These are phyloP conservation scores for Leishmania arabica DNA, from an alignment of 208 protist genomes.

Conservation along the genomic window DNA sequence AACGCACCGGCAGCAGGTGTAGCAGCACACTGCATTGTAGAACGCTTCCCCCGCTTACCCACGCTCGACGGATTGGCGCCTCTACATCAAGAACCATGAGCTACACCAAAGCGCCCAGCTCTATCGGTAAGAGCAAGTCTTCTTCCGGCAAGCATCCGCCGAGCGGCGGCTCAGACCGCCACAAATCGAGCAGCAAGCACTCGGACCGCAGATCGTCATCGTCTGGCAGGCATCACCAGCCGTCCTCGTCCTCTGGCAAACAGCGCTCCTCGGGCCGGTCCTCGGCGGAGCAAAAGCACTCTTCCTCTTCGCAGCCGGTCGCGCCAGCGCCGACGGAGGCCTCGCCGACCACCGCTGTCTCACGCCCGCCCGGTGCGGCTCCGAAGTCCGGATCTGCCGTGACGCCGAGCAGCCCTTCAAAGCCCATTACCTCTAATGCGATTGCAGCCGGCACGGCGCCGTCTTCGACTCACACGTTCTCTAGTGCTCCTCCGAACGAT, in stretches of 20 bases:
- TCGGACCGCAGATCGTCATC: neutral
- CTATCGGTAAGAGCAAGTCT: conserved; percentile 12
- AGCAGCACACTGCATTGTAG: neutral
- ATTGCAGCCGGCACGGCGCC: neutral
- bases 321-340: neutral
- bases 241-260: neutral
- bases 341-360: neutral
- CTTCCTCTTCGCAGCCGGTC: conserved; percentile 1
- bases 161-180: conserved; percentile 15
- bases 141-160: conserved; percentile 15
- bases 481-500: neutral
- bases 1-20: neutral
- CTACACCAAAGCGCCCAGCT: conserved; percentile 5
- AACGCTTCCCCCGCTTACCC: neutral
- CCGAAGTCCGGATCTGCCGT: conserved; percentile 1
- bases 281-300: conserved; percentile 7
- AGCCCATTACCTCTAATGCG: neutral
- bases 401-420: neutral
- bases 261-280: conserved; percentile 22
- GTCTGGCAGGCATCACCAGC: neutral
- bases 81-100: neutral
- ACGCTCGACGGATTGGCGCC: neutral
- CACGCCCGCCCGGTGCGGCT: neutral
- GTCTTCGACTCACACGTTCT: neutral
- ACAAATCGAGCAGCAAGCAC: conserved; percentile 4